phyloP scores from a whole-genome alignment of 1,284 basidiomycete genomes.

The Cystobasidium slooffiae region DNA sequence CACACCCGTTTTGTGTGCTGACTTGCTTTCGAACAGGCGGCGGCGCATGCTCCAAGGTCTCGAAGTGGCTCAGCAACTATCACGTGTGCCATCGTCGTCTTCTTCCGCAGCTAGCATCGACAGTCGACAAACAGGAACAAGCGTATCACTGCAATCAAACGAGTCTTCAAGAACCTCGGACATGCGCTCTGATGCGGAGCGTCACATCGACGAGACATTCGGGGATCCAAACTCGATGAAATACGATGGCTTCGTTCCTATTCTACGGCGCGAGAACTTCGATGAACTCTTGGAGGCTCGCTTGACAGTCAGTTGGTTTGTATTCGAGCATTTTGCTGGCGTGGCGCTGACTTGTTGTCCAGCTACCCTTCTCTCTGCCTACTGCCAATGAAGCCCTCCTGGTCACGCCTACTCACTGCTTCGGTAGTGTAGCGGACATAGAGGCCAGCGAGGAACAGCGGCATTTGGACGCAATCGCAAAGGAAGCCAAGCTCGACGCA shows the following conservation, averaged over 20 bases:
- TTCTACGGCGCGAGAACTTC: constrained; percentile 73
- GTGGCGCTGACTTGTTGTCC: not conserved
- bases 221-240: constrained; percentile 63
- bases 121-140: constrained; percentile 16
- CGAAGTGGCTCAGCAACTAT: constrained; percentile 5
- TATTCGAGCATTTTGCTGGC: not conserved
- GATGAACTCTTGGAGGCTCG: constrained; percentile 87
- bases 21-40: constrained; percentile 66
- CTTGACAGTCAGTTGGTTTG: constrained; percentile 70
- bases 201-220: constrained; percentile 73
- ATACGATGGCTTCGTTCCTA: constrained; percentile 72
- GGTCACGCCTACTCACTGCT: not conserved
- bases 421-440: constrained; percentile 29
- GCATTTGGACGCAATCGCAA: too few species aligned
- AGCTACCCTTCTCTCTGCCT: constrained; percentile 46
- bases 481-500: too few species aligned
- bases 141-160: constrained; percentile 26
- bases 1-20: constrained; percentile 76
- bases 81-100: constrained; percentile 4
- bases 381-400: constrained; percentile 32
- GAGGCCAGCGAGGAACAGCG: too few species aligned
- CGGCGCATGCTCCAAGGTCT: constrained; percentile 38
- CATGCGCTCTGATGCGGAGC: constrained; percentile 33
- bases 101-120: constrained; percentile 2
- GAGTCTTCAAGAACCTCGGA: constrained; percentile 39